Evolutionary conservation across 768 basidiomycete species (phyloP).

Genomic region (Pluteus cervinus): DNA sequence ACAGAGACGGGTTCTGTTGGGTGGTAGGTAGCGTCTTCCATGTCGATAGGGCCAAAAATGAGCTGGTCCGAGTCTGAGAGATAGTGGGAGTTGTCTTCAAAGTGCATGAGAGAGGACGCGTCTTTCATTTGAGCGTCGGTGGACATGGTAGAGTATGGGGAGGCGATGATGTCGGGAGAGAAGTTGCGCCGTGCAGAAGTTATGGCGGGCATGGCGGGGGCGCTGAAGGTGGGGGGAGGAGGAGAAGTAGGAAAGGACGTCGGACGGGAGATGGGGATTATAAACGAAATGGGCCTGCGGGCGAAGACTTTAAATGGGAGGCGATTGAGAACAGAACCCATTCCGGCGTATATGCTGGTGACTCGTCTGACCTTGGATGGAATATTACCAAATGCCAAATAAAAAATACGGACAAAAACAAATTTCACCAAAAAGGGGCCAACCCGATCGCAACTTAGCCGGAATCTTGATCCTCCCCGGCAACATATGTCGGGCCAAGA

Average conservation of each 20-base stretch:
- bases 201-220: conserved; percentile 35
- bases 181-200: conserved; percentile 29
- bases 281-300: conserved; percentile 11
- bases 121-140: conserved; percentile 21
- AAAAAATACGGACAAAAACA: conserved; percentile 1
- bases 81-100: conserved; percentile 26
- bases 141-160: conserved; percentile 8
- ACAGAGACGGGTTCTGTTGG: conserved; percentile 20
- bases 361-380: conserved; percentile 6
- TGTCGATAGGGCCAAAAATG: conserved; percentile 55
- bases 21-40: conserved; percentile 36
- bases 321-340: too few relatives aligned
- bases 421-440: too few relatives aligned
- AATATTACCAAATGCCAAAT: too few relatives aligned
- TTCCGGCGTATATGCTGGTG: too few relatives aligned
- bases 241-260: conserved; percentile 28
- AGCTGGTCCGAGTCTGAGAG: conserved; percentile 42
- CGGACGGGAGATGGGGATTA: conserved; percentile 14
- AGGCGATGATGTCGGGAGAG: conserved; percentile 19
- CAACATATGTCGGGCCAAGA: too few relatives aligned
- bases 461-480: too few relatives aligned
- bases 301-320: conserved; percentile 35
- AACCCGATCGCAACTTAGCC: too few relatives aligned
- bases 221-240: conserved; percentile 20
- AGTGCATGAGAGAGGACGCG: conserved; percentile 24